A percentile compares a stretch with the other conserved stretches of the same genome.
phyloP scores from a whole-genome alignment of 176 grass and related monocot species.

The Poa annua region DNA sequence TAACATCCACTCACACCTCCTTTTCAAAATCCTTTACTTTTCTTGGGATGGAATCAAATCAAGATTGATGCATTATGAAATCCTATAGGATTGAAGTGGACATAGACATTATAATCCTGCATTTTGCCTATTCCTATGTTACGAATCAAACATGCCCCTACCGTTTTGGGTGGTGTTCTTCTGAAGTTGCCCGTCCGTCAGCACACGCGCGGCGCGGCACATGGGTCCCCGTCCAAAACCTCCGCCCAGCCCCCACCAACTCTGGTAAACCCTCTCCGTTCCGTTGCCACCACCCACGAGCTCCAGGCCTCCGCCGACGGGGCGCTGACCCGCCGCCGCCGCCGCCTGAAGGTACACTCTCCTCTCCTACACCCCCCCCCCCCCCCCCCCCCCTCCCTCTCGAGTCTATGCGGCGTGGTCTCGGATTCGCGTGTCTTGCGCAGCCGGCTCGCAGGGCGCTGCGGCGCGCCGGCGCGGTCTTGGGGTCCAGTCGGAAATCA shows the following conservation, averaged over 20 bases:
- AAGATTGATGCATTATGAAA: no score
- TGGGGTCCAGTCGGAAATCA: not conserved
- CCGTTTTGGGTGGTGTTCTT: no score
- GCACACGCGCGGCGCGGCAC: no score
- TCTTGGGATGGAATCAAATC: no score
- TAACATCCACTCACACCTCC: no score
- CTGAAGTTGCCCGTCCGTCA: no score
- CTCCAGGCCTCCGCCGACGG: constrained; percentile 22
- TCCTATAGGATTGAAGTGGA: no score
- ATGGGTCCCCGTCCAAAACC: constrained; percentile 26
- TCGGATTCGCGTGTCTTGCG: constrained; percentile 7
- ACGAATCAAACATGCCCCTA: no score
- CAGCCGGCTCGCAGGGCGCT: not conserved
- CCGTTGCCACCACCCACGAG: no score
- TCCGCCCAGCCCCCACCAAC: not conserved
- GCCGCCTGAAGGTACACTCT: constrained; percentile 25
- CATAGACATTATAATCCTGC: no score
- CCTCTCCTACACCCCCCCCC: not conserved
- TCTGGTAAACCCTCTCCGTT: not conserved
- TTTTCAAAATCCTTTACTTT: no score
- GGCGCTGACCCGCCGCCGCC: not conserved
- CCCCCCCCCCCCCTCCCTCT: not conserved
- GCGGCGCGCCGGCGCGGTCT: not conserved
- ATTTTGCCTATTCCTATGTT: no score
- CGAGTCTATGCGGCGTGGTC: not conserved